phyloP scores from a whole-genome alignment of 768 basidiomycete species.

The Boletales sp. region DNA sequence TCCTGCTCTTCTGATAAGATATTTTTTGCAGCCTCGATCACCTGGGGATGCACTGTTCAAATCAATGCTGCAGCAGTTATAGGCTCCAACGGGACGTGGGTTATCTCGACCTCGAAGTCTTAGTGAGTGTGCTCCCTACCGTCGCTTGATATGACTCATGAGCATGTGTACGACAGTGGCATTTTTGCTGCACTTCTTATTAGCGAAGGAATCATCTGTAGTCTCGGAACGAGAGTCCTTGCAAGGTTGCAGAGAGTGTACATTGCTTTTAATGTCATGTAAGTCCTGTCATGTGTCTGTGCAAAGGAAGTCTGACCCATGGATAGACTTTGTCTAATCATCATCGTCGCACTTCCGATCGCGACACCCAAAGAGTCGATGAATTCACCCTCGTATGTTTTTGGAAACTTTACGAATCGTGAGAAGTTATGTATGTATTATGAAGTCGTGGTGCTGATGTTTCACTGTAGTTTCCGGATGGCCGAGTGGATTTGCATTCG shows the following conservation, averaged over 20 bases:
- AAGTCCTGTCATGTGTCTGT: conserved; percentile 3
- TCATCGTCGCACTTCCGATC: conserved; percentile 57
- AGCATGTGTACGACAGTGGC: conserved; percentile 44
- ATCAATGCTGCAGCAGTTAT: conserved; percentile 64
- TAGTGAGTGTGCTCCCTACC: conserved; percentile 42
- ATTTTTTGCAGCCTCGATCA: conserved; percentile 45
- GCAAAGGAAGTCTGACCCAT: not conserved
- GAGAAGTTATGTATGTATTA: too few species aligned
- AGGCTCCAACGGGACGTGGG: conserved; percentile 35
- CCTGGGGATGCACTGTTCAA: conserved; percentile 62
- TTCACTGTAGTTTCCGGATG: conserved; percentile 36
- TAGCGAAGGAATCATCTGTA: conserved; percentile 59
- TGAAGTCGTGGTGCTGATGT: conserved; percentile 1
- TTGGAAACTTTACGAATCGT: conserved; percentile 30
- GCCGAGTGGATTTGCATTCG: conserved; percentile 43
- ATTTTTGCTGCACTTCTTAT: conserved; percentile 59
- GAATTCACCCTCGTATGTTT: conserved; percentile 57
- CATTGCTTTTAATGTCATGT: conserved; percentile 39
- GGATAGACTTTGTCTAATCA: conserved; percentile 13
- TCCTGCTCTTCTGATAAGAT: not conserved
- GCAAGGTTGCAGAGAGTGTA: conserved; percentile 63
- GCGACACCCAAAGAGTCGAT: conserved; percentile 56
- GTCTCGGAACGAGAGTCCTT: conserved; percentile 59
- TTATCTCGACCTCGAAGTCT: conserved; percentile 33
- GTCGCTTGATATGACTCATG: conserved; percentile 30